Evolutionary conservation across 495 filamentous ascomycete species (phyloP).

Genomic region (Neurospora tetraspora): DNA sequence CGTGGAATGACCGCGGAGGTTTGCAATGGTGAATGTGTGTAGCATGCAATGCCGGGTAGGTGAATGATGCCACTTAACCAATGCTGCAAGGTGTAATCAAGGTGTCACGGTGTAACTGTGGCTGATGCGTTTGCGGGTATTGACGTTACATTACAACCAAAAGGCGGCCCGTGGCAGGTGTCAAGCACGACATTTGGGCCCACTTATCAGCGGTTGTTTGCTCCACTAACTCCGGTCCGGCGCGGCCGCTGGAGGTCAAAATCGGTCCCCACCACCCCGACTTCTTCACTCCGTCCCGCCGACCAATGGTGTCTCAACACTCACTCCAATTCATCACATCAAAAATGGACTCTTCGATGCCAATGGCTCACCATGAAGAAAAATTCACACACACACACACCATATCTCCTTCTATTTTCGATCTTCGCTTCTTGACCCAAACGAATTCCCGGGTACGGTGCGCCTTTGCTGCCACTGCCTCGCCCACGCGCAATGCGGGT

Average conservation of each 20-base stretch:
- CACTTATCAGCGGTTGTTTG: neutral
- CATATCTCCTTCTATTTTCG: neutral
- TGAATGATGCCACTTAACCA: neutral
- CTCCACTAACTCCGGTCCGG: neutral
- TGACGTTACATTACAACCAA: neutral
- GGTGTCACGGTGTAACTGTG: neutral
- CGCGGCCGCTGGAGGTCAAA: neutral
- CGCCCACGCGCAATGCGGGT: neutral
- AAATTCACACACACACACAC: neutral
- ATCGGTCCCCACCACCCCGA: neutral
- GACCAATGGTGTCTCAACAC: neutral
- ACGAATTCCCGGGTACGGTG: neutral
- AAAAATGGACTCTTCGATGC: neutral
- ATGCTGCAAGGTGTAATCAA: neutral
- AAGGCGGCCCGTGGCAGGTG: neutral
- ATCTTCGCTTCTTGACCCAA: neutral
- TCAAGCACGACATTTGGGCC: neutral
- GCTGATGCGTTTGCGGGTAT: neutral
- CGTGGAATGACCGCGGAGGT: neutral
- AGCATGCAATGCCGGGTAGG: neutral
- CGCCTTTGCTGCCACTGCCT: neutral
- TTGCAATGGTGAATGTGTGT: neutral
- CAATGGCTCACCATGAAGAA: neutral
- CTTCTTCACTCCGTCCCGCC: neutral
- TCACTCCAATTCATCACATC: neutral